Percentiles rank a stretch among this genome's conserved stretches.
Evolutionary conservation across 2,329 filamentous ascomycete genomes (phyloP).

Genomic region (Neoscytalidium dimidiatum): DNA sequence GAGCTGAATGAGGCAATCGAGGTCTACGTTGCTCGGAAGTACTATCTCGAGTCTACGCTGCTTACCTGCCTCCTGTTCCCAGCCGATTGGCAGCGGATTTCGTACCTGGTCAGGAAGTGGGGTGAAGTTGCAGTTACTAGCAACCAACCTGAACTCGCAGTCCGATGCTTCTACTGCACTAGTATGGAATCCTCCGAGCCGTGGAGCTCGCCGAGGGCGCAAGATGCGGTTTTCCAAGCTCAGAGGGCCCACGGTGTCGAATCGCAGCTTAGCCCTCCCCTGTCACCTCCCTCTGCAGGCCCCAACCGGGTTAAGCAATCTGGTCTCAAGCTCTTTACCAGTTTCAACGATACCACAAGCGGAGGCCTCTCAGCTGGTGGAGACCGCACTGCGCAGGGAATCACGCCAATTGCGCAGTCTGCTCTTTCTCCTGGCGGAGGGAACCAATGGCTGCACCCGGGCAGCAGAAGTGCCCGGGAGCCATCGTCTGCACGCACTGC

Average conservation of each 20-base stretch:
- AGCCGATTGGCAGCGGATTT: constrained; percentile 86
- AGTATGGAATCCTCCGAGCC: constrained; percentile 81
- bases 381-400: constrained; percentile 71
- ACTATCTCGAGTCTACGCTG: constrained; percentile 90
- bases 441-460: constrained; percentile 38
- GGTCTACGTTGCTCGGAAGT: constrained; percentile 88
- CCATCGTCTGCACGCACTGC: constrained; percentile 52
- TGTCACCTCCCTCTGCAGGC: constrained; percentile 64
- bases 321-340: constrained; percentile 86
- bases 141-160: constrained; percentile 85
- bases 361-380: constrained; percentile 65
- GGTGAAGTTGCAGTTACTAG: constrained; percentile 87
- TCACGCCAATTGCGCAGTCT: constrained; percentile 79
- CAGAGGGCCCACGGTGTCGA: constrained; percentile 52
- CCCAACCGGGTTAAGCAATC: constrained; percentile 68
- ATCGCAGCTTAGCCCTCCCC: constrained; percentile 65
- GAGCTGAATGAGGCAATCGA: constrained; percentile 95
- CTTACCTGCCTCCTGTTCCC: constrained; percentile 83
- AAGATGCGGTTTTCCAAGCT: constrained; percentile 59
- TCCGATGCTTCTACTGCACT: constrained; percentile 90
- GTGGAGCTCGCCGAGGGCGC: constrained; percentile 83
- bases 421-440: constrained; percentile 66
- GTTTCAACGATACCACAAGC: constrained; percentile 66
- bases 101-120: constrained; percentile 88
- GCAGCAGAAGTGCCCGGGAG: constrained; percentile 40